A percentile compares a stretch with the other conserved stretches of the same genome.
phyloP scores from a whole-genome alignment of 208 protist species.

The Leishmania braziliensis region DNA sequence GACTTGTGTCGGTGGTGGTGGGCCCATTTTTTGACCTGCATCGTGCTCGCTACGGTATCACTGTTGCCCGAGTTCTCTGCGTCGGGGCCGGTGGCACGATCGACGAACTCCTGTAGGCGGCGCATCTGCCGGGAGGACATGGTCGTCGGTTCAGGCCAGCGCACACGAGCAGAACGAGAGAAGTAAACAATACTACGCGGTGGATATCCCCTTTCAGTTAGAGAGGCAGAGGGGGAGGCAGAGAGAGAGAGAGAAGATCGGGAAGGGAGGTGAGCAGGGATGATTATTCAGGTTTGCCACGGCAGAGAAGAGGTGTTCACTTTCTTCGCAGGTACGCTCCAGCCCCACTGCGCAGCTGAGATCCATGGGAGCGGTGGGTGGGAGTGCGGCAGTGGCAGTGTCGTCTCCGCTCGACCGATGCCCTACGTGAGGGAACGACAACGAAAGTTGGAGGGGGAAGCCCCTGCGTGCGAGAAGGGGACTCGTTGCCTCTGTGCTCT shows the following conservation, averaged over 20 bases:
- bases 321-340: too few relatives aligned
- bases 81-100: constrained; percentile 71
- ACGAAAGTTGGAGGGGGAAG: too few relatives aligned
- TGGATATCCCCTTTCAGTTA: background rate
- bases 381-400: too few relatives aligned
- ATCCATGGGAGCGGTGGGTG: too few relatives aligned
- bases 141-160: background rate
- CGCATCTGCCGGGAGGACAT: constrained; percentile 88
- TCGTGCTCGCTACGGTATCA: constrained; percentile 23
- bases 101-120: constrained; percentile 75
- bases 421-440: too few relatives aligned
- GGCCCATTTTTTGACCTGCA: constrained; percentile 24
- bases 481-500: too few relatives aligned
- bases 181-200: background rate
- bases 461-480: too few relatives aligned
- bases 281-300: background rate
- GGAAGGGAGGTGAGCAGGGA: background rate
- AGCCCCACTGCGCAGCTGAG: background rate
- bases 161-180: background rate
- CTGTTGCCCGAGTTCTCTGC: constrained; percentile 30
- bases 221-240: background rate
- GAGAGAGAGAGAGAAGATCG: background rate
- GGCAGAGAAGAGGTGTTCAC: background rate
- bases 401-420: too few relatives aligned
- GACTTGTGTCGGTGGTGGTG: constrained; percentile 26